phyloP scores from a whole-genome alignment of 148 eudicot species.

The Oxyria digyna region DNA sequence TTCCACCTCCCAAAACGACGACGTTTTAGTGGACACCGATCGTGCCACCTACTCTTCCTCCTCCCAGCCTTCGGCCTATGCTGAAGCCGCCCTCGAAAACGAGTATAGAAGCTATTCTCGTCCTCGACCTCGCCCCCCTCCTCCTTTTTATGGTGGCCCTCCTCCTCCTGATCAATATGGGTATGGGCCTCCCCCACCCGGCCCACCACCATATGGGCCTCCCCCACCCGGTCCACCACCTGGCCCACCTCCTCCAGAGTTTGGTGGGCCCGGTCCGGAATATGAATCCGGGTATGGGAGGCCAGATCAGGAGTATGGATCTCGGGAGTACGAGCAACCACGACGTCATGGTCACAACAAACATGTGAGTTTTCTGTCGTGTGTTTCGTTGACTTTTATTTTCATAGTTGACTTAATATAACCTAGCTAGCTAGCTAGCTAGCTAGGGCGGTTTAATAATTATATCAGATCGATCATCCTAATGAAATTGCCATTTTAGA shows the following conservation, averaged over 20 bases:
- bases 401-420: not conserved
- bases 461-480: not conserved
- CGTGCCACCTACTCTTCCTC: slow-evolving; percentile 55
- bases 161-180: too few species aligned
- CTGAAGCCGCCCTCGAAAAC: slow-evolving; percentile 45
- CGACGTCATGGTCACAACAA: slow-evolving; percentile 64
- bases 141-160: not conserved
- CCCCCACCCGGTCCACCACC: not conserved
- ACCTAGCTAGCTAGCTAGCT: too few species aligned
- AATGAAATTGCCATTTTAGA: too few species aligned
- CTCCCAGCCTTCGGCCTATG: slow-evolving; percentile 69
- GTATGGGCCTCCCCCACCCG: not conserved
- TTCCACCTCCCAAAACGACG: slow-evolving; percentile 19
- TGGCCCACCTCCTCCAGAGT: not conserved
- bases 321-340: slow-evolving; percentile 11
- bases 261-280: too few species aligned
- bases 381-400: not conserved
- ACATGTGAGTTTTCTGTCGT: slow-evolving; percentile 50
- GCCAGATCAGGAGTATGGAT: slow-evolving; percentile 6
- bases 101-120: slow-evolving; percentile 75
- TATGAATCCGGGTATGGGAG: slow-evolving; percentile 14
- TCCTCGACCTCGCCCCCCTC: slow-evolving; percentile 30
- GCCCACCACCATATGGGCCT: not conserved
- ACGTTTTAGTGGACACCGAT: slow-evolving; percentile 40
- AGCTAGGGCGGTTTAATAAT: too few species aligned